Conservation (phyloP, 2,329 filamentous ascomycete species). For the Cladophialophora yegresii region DNA sequence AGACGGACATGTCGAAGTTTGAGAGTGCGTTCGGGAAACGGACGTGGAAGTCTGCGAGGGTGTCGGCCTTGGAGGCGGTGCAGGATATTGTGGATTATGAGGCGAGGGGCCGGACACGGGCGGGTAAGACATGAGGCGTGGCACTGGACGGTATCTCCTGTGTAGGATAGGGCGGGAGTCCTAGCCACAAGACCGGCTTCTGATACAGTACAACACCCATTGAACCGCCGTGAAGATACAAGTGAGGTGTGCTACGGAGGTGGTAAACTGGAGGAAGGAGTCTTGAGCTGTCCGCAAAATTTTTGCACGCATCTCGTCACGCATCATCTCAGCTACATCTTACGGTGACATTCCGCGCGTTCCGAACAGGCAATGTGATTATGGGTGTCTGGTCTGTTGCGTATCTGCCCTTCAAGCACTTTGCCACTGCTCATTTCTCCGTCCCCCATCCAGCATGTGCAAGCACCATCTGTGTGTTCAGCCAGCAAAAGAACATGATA, state of each 20-base stretch:
- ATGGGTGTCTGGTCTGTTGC: constrained; percentile 7
- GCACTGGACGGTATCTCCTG: too few relatives aligned
- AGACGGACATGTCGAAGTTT: constrained; percentile 15
- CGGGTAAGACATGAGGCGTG: not conserved
- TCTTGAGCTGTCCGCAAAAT: too few relatives aligned
- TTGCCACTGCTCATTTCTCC: not conserved
- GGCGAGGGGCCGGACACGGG: not conserved
- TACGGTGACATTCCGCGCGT: too few relatives aligned
- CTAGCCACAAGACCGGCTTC: too few relatives aligned
- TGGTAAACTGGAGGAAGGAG: too few relatives aligned
- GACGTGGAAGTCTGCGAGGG: constrained; percentile 14
- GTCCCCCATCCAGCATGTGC: too few relatives aligned
- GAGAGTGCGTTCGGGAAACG: constrained; percentile 19
- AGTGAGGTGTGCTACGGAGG: too few relatives aligned
- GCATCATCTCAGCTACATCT: not conserved
- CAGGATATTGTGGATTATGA: constrained; percentile 20
- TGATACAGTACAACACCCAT: too few relatives aligned
- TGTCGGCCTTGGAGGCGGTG: constrained; percentile 19
- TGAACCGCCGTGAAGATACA: too few relatives aligned
- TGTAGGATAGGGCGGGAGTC: too few relatives aligned
- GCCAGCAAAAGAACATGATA: not conserved
- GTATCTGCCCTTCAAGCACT: not conserved
- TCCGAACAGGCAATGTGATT: not conserved
- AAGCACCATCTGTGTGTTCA: not conserved
- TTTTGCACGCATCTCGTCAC: not conserved